A percentile compares a stretch with the other conserved stretches of the same genome.
Evolutionary conservation across 2,329 filamentous ascomycete genomes (phyloP).

Genomic region (Elsinoe fawcettii): DNA sequence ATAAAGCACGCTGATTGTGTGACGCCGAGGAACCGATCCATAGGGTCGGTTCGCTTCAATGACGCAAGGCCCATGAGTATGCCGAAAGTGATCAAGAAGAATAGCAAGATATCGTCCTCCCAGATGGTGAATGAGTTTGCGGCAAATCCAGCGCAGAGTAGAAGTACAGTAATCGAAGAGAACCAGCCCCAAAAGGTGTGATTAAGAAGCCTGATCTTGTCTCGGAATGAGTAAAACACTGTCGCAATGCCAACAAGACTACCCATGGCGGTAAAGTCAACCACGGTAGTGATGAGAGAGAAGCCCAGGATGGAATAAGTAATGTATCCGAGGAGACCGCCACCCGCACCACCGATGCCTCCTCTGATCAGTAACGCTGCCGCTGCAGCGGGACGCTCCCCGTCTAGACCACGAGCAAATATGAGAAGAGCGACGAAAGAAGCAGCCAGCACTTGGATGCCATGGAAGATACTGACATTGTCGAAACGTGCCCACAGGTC

Average conservation of each 20-base stretch:
- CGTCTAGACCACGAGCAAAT: constrained; percentile 56
- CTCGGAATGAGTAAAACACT: constrained; percentile 35
- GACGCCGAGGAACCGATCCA: constrained; percentile 66
- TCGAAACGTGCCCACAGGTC: constrained; percentile 89
- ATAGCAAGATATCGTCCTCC: constrained; percentile 91
- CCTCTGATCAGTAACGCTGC: constrained; percentile 46
- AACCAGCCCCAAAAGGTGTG: constrained; percentile 88
- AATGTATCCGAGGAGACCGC: constrained; percentile 25
- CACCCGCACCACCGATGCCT: constrained; percentile 30
- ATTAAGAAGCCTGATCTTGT: constrained; percentile 45
- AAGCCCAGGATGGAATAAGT: constrained; percentile 25
- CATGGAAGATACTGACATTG: constrained; percentile 72
- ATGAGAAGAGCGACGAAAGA: constrained; percentile 63
- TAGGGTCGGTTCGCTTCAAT: constrained; percentile 58
- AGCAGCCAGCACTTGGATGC: constrained; percentile 61
- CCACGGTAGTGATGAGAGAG: constrained; percentile 33
- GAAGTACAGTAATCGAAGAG: constrained; percentile 69
- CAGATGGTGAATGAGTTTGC: constrained; percentile 98
- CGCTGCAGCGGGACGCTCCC: constrained; percentile 47
- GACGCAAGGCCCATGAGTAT: constrained; percentile 66
- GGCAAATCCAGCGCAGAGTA: constrained; percentile 86
- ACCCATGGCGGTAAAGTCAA: constrained; percentile 35
- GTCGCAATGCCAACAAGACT: constrained; percentile 34
- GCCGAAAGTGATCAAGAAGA: constrained; percentile 85
- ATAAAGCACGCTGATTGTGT: constrained; percentile 83